These are phyloP conservation scores for Rutstroemia sp. DNA, from an alignment of 2,329 filamentous ascomycete species.

Conservation along the genomic window DNA sequence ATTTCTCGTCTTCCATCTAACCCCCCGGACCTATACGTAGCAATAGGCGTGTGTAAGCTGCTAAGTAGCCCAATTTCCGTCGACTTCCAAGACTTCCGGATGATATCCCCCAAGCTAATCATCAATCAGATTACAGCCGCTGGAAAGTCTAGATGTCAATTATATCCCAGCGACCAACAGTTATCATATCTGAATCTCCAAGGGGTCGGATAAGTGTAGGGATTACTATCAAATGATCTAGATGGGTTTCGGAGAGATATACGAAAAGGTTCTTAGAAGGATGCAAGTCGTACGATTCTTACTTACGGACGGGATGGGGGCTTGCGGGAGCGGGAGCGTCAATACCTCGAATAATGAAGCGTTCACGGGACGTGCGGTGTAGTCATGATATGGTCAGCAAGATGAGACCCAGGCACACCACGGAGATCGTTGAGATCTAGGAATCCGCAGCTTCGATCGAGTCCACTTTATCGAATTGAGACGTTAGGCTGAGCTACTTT, in stretches of 20 bases:
- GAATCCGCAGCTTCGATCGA: not conserved
- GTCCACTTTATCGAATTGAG: not conserved
- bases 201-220: not conserved
- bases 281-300: constrained; percentile 7
- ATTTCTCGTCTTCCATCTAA: too few species aligned
- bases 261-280: constrained; percentile 1
- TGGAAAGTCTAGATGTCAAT: too few species aligned
- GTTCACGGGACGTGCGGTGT: not conserved
- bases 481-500: not conserved
- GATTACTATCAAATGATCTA: constrained; percentile 1
- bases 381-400: not conserved
- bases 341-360: constrained; percentile 1
- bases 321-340: constrained; percentile 5
- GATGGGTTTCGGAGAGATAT: not conserved
- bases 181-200: not conserved
- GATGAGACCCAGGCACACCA: not conserved
- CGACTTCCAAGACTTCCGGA: too few species aligned
- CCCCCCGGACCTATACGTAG: too few species aligned
- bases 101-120: too few species aligned
- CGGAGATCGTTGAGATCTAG: constrained; percentile 4
- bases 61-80: too few species aligned
- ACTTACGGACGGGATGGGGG: not conserved
- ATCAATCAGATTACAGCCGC: too few species aligned
- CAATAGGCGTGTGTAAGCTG: too few species aligned
- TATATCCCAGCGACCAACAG: not conserved